A percentile compares a stretch with the other conserved stretches of the same genome.
These are phyloP conservation scores for Bodo saltans DNA, from an alignment of 78 protist species.

Conservation along the genomic window DNA sequence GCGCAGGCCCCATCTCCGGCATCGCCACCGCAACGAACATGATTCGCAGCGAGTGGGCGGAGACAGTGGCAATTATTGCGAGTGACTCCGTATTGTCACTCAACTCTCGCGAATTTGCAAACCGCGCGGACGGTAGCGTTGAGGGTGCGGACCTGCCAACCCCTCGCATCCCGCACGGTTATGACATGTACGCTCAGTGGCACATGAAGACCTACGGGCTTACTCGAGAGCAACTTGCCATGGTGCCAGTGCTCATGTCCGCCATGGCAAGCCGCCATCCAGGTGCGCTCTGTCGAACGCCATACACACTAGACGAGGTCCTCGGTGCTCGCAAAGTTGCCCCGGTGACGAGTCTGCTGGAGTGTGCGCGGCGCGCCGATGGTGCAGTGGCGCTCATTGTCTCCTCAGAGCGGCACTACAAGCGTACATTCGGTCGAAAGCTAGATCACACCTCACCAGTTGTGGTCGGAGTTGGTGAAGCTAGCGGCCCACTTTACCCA, in stretches of 20 bases:
- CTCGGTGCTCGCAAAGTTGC: neutral
- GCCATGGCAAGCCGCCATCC: constrained; percentile 13
- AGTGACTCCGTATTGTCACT: constrained; percentile 28
- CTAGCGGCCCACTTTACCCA: constrained; percentile 22
- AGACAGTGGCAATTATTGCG: constrained; percentile 26
- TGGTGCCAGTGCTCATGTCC: constrained; percentile 4
- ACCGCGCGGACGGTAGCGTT: constrained; percentile 7
- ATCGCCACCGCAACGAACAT: constrained; percentile 21
- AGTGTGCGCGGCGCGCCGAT: constrained; percentile 41
- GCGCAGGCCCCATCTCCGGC: constrained; percentile 23
- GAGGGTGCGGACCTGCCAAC: neutral
- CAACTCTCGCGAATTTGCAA: neutral
- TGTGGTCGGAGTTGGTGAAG: constrained; percentile 1
- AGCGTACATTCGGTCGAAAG: neutral
- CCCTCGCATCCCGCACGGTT: neutral
- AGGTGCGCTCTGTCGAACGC: neutral
- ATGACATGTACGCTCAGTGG: neutral
- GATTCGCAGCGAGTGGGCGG: neutral
- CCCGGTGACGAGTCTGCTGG: neutral
- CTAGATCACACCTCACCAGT: neutral
- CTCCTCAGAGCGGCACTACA: neutral
- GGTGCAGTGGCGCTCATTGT: constrained; percentile 27
- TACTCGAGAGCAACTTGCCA: constrained; percentile 17
- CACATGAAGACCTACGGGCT: neutral
- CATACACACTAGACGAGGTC: constrained; percentile 5